phyloP scores from a whole-genome alignment of 192 early-diverging fungal genomes.

The Funneliformis mosseae region DNA sequence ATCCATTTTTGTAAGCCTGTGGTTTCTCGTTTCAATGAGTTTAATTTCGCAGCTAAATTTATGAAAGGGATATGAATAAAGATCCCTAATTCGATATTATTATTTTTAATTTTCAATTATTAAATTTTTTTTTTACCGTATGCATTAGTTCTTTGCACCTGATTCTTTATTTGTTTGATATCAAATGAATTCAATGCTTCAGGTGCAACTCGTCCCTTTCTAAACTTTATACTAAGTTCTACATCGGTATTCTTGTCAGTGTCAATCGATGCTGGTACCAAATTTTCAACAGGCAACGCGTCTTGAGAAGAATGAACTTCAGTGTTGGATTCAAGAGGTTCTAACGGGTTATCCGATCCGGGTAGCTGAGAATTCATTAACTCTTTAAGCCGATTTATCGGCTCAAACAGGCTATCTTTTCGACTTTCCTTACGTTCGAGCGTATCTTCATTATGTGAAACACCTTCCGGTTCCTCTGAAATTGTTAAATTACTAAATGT shows the following conservation, averaged over 20 bases:
- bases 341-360: background rate
- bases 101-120: background rate
- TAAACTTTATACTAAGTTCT: background rate
- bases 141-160: conserved; percentile 14
- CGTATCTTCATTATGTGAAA: background rate
- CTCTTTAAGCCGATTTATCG: conserved; percentile 29
- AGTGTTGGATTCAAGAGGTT: background rate
- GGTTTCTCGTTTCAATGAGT: conserved; percentile 20
- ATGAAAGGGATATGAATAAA: background rate
- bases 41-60: conserved; percentile 18
- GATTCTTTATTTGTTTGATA: conserved; percentile 26
- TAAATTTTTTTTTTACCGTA: conserved; percentile 6
- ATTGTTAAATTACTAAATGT: background rate
- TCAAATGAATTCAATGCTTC: conserved; percentile 4
- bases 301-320: background rate
- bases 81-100: background rate
- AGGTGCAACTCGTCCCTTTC: background rate
- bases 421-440: background rate
- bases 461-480: background rate
- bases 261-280: background rate
- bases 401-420: conserved; percentile 9
- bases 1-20: conserved; percentile 29
- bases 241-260: background rate
- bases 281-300: background rate
- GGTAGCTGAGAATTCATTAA: conserved; percentile 10